Evolutionary conservation across 2,329 filamentous ascomycete species (phyloP).

Genomic region (Cryphonectria nitschkei): DNA sequence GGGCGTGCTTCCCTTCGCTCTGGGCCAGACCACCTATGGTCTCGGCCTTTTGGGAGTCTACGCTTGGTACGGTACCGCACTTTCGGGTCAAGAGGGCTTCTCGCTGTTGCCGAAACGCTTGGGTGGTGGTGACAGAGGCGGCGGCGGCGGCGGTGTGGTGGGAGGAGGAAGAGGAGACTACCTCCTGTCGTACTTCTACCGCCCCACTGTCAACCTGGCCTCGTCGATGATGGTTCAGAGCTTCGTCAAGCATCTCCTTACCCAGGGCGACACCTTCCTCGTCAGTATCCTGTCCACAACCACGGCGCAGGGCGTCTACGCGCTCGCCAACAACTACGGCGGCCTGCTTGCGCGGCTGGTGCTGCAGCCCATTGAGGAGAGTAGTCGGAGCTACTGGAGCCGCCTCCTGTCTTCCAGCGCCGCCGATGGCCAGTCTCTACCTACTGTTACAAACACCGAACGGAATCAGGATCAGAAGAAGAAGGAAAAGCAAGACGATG

Average conservation of each 20-base stretch:
- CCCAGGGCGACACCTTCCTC: slow-evolving; percentile 90
- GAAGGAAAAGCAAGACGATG: slow-evolving; percentile 6
- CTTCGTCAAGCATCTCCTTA: slow-evolving; percentile 88
- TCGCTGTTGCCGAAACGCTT: slow-evolving; percentile 63
- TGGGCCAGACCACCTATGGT: slow-evolving; percentile 83
- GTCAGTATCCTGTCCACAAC: slow-evolving; percentile 78
- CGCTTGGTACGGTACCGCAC: slow-evolving; percentile 57
- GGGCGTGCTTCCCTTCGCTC: slow-evolving; percentile 85
- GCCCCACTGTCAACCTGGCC: slow-evolving; percentile 71
- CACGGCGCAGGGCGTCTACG: slow-evolving; percentile 86
- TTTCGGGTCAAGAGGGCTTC: slow-evolving; percentile 65
- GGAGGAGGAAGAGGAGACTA: background rate
- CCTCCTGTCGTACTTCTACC: slow-evolving; percentile 65
- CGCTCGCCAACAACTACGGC: slow-evolving; percentile 92
- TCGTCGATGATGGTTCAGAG: slow-evolving; percentile 87
- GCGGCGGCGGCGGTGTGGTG: background rate
- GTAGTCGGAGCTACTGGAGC: slow-evolving; percentile 86
- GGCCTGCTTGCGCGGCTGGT: slow-evolving; percentile 85
- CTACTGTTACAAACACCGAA: background rate
- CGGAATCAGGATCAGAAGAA: background rate
- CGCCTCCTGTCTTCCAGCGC: slow-evolving; percentile 62
- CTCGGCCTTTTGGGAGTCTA: slow-evolving; percentile 72
- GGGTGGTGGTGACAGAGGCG: slow-evolving; percentile 3
- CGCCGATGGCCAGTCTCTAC: slow-evolving; percentile 38
- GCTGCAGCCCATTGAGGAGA: slow-evolving; percentile 95